Evolutionary conservation across 2,329 filamentous ascomycete genomes (phyloP), one percentile per base, ranked within the genome.

Genomic region (Coccinonectria pachysandricola): DNA sequence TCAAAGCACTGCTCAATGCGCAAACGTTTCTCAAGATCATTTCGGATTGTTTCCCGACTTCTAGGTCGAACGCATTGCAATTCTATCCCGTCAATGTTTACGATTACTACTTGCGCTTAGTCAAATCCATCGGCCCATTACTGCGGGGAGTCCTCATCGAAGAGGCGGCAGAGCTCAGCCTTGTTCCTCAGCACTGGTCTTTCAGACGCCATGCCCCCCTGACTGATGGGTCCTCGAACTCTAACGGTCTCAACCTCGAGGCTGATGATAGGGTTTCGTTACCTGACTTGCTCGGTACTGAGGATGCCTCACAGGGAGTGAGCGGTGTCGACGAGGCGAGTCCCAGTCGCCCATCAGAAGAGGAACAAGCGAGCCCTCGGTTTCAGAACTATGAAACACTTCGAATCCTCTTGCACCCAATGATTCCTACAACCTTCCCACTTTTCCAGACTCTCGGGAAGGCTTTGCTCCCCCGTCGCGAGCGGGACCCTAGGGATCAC

Each of bases 381-480:
- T 74, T 61, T 40, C 56, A 80, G 49, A 98, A 96, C 51, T 85
- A 79, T 20, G 75, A 80, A 47, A 78, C 73, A 8, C 64, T 96
- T 22, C 72, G 79, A 19, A 78, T 77, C 39, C 62, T 96, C 8
- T 65, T 96, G 8, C 79, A 80, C 43, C 78, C 83, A 17, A 71
- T 92, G 42, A 77, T 87, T 12, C 75, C 76, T 7, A 78, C 79
- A 3, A 79, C 87, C n/a, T 80, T 84, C 11, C 78, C 81, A 1
- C 81, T 96, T 41, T 80, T 94, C 48, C 84, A 93, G 46, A 79
- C 76, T 2, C 62, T 96, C 21, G 88, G 88, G 8, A 91, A 85
- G 52, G 73, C 80, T 10, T 62, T 96, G 12, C 65, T 93, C 4
- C 74, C 75, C 21, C 80, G 84, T 32, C 75, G 86, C 25, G 75